Conservation (phyloP, 352 stramenopile genomes). For the Lagenidium sp. region DNA sequence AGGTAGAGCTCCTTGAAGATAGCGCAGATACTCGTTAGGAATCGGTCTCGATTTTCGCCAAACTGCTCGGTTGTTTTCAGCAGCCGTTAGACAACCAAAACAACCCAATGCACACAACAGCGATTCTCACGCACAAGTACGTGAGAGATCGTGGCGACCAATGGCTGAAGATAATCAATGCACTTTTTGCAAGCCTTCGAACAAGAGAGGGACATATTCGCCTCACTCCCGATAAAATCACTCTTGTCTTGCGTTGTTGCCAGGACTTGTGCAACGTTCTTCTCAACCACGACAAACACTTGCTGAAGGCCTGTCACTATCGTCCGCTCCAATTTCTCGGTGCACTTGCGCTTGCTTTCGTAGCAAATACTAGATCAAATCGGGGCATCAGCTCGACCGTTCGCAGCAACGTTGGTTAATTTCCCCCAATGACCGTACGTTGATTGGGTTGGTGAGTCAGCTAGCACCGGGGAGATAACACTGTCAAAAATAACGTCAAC, state of each 20-base stretch:
- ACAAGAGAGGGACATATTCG: slow-evolving; percentile 62
- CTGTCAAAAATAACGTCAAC: slow-evolving; percentile 54
- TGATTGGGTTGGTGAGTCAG: slow-evolving; percentile 53
- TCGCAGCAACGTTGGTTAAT: too few relatives aligned
- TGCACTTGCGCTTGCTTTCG: slow-evolving; percentile 59
- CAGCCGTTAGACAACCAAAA: too few relatives aligned
- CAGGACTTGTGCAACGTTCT: slow-evolving; percentile 38
- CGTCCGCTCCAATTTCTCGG: slow-evolving; percentile 48
- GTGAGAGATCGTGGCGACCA: slow-evolving; percentile 34
- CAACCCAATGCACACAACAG: too few relatives aligned
- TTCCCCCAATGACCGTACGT: slow-evolving; percentile 36
- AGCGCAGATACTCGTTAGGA: slow-evolving; percentile 35
- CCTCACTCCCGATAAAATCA: slow-evolving; percentile 68
- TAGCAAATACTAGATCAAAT: slow-evolving; percentile 64
- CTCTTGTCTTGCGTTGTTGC: slow-evolving; percentile 50
- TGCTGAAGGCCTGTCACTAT: slow-evolving; percentile 40
- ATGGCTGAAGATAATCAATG: slow-evolving; percentile 59
- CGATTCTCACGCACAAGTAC: slow-evolving; percentile 23
- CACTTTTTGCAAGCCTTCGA: slow-evolving; percentile 62
- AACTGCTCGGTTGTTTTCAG: slow-evolving; percentile 16
- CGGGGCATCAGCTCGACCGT: too few relatives aligned
- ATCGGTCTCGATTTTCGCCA: slow-evolving; percentile 53
- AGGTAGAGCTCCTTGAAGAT: slow-evolving; percentile 74
- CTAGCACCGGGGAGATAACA: slow-evolving; percentile 23
- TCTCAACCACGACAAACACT: slow-evolving; percentile 57